A percentile compares a stretch with the other conserved stretches of the same genome.
These are phyloP conservation scores for Lipomyces japonicus DNA, from an alignment of 805 yeast genomes.

Conservation along the genomic window DNA sequence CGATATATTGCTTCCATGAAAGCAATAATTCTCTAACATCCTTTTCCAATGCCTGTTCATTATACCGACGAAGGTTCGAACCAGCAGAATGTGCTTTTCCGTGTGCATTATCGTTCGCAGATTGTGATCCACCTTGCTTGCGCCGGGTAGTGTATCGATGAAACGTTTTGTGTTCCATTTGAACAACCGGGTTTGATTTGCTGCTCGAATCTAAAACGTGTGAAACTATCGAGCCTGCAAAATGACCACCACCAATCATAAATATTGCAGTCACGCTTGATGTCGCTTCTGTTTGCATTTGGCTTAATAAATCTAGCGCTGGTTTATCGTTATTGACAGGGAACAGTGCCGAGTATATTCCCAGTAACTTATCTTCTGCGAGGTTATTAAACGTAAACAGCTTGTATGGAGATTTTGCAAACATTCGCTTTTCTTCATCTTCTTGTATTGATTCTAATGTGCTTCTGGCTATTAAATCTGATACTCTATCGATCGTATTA, in stretches of 20 bases:
- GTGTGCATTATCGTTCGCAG: constrained; percentile 83
- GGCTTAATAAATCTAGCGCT: constrained; percentile 48
- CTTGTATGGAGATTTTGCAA: constrained; percentile 15
- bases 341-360: constrained; percentile 18
- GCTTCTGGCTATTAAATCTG: constrained; percentile 7
- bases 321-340: constrained; percentile 38
- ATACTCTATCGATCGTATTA: constrained; percentile 30
- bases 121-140: constrained; percentile 96
- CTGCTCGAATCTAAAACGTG: constrained; percentile 54
- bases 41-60: constrained; percentile 73
- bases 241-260: constrained; percentile 97
- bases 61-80: constrained; percentile 79
- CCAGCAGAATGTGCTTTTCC: constrained; percentile 98
- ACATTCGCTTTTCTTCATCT: constrained; percentile 31
- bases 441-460: constrained; percentile 24
- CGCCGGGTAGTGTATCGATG: constrained; percentile 95
- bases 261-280: constrained; percentile 59
- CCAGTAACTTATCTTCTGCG: constrained; percentile 20
- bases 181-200: constrained; percentile 59
- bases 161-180: constrained; percentile 76
- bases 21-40: constrained; percentile 70
- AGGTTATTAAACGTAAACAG: constrained; percentile 14
- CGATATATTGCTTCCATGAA: constrained; percentile 60
- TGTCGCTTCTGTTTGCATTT: constrained; percentile 25
- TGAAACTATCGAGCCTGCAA: constrained; percentile 89